phyloP scores from a whole-genome alignment of 2,329 filamentous ascomycete genomes.

The Neopestalotiopsis sp. region DNA sequence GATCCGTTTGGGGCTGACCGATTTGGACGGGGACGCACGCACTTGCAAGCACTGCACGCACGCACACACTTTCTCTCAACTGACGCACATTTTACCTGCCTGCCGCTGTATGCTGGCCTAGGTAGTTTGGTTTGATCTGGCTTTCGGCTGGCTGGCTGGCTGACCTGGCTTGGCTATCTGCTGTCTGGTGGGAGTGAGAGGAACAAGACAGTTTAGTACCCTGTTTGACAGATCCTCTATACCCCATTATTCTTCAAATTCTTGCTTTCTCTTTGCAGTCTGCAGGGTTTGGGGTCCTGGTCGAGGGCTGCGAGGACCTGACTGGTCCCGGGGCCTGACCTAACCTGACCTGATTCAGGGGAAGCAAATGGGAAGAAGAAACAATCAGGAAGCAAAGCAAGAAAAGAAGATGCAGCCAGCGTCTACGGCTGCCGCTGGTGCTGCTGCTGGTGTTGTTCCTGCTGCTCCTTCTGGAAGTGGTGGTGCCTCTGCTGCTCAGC shows the following conservation, averaged over 20 bases:
- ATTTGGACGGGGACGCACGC: not conserved
- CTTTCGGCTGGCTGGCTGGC: not conserved
- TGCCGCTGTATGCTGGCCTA: not conserved
- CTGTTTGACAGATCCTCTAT: slow-evolving; percentile 1
- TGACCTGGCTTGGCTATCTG: not conserved
- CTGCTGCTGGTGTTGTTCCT: not conserved
- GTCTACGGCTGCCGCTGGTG: not conserved
- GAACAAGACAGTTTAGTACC: not conserved
- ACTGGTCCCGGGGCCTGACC: not conserved
- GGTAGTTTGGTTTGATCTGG: not conserved
- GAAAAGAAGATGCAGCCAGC: slow-evolving; percentile 2
- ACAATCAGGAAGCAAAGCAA: not conserved
- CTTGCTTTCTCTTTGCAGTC: not conserved
- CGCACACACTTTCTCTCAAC: not conserved
- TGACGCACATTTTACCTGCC: not conserved
- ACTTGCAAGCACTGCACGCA: too few species aligned
- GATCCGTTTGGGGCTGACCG: not conserved
- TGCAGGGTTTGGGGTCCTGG: slow-evolving; percentile 1
- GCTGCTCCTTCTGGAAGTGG: not conserved
- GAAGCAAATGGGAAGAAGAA: not conserved
- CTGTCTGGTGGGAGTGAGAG: not conserved
- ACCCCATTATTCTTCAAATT: not conserved
- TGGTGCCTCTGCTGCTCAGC: slow-evolving; percentile 24
- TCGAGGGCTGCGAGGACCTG: slow-evolving; percentile 1
- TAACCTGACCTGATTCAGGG: not conserved